Conservation (phyloP, 139 green algal species). For the Edaphochlamys debaryana region DNA sequence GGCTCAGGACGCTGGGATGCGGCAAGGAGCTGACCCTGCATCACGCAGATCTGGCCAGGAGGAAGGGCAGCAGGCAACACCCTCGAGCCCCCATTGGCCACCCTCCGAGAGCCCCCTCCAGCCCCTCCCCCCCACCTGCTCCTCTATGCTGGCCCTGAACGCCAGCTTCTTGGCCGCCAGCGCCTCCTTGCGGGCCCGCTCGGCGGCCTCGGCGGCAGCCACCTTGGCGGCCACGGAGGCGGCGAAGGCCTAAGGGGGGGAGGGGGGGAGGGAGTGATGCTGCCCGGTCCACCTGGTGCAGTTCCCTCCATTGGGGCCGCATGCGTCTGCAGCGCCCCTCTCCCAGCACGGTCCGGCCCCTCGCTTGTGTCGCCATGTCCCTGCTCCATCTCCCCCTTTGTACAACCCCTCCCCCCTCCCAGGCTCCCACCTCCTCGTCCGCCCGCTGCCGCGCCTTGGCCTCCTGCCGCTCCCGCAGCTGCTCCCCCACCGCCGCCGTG, state of each 20-base stretch:
- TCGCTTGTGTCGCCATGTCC: too few species aligned
- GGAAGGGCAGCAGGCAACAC: too few species aligned
- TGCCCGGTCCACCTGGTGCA: too few species aligned
- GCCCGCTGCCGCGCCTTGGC: background rate
- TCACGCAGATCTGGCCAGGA: too few species aligned
- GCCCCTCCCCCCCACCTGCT: background rate
- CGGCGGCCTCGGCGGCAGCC: background rate
- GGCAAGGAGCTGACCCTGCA: too few species aligned
- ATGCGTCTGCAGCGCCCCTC: too few species aligned
- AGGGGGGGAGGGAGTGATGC: background rate
- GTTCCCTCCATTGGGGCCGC: too few species aligned
- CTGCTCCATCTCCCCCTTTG: too few species aligned
- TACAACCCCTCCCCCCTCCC: too few species aligned
- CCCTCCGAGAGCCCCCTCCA: background rate
- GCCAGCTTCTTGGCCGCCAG: background rate
- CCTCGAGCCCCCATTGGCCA: background rate
- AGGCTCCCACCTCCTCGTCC: background rate
- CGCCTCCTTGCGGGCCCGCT: slow-evolving; percentile 7
- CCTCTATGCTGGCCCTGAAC: slow-evolving; percentile 2
- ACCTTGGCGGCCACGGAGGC: slow-evolving; percentile 12
- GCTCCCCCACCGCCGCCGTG: background rate
- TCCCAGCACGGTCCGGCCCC: too few species aligned
- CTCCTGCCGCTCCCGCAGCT: slow-evolving; percentile 27
- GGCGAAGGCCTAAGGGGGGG: slow-evolving; percentile 1
- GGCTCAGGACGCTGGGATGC: background rate